phyloP scores from a whole-genome alignment of 179 eudicot genomes.

The Heliamphora pulchella region DNA sequence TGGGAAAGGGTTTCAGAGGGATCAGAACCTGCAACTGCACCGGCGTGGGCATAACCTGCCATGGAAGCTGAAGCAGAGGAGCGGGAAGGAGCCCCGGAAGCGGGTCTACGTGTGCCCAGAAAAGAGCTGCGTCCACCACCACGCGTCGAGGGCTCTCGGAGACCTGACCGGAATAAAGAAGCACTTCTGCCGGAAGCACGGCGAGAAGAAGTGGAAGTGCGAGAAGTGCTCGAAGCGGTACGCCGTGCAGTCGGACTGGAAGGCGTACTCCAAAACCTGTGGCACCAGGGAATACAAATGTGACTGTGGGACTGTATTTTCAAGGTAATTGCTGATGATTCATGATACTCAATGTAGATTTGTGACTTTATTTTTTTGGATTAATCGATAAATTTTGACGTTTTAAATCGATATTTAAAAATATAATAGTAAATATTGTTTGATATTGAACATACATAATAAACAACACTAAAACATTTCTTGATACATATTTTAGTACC shows the following conservation, averaged over 20 bases:
- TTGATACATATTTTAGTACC: too few species aligned
- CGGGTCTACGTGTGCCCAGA: conserved; percentile 55
- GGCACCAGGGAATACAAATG: conserved; percentile 25
- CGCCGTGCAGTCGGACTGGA: conserved; percentile 53
- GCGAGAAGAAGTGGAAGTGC: conserved; percentile 61
- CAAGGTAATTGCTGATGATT: background rate
- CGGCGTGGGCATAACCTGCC: conserved; percentile 47
- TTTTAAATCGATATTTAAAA: too few species aligned
- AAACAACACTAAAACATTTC: too few species aligned
- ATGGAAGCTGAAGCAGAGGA: conserved; percentile 53
- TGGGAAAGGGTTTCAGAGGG: conserved; percentile 9
- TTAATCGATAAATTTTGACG: too few species aligned
- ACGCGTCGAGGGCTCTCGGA: conserved; percentile 49
- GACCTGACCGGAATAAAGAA: conserved; percentile 50
- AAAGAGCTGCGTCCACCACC: conserved; percentile 40
- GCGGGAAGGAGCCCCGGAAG: conserved; percentile 32
- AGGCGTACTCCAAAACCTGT: conserved; percentile 38
- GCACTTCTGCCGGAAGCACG: conserved; percentile 47
- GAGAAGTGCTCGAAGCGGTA: conserved; percentile 45
- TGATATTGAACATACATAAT: too few species aligned
- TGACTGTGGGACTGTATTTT: conserved; percentile 15
- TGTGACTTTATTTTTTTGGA: too few species aligned
- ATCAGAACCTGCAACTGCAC: conserved; percentile 16
- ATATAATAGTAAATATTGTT: too few species aligned
- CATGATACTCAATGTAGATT: too few species aligned